phyloP scores from a whole-genome alignment of 2,329 filamentous ascomycete genomes.

The Geosmithia morbida region DNA sequence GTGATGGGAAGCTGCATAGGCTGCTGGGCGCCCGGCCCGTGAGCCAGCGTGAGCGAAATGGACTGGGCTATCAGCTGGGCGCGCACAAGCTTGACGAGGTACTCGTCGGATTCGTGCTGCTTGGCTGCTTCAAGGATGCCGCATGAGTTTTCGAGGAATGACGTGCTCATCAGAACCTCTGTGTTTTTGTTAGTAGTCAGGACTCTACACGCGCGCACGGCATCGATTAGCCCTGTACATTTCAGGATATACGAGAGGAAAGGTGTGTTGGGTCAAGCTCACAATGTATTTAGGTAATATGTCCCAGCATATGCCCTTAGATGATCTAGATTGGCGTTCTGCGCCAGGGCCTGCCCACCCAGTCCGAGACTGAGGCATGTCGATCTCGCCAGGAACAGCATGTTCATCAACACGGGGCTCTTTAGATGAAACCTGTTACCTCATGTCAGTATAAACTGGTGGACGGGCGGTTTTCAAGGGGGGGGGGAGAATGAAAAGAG shows the following conservation, averaged over 20 bases:
- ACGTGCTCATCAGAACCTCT: conserved; percentile 31
- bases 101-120: conserved; percentile 27
- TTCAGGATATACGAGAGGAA: too few species aligned
- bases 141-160: conserved; percentile 27
- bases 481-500: too few species aligned
- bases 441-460: not conserved
- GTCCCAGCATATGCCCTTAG: conserved; percentile 32
- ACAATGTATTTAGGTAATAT: conserved; percentile 34
- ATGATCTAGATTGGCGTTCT: conserved; percentile 19
- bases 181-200: conserved; percentile 31
- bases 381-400: conserved; percentile 31
- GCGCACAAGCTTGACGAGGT: conserved; percentile 28
- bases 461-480: too few species aligned
- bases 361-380: conserved; percentile 27
- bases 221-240: not conserved
- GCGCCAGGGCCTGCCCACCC: conserved; percentile 11
- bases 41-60: conserved; percentile 24
- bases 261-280: too few species aligned
- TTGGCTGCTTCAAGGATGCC: conserved; percentile 23
- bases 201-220: conserved; percentile 7
- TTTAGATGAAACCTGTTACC: conserved; percentile 28
- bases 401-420: conserved; percentile 32
- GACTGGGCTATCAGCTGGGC: conserved; percentile 32
- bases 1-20: conserved; percentile 19
- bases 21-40: conserved; percentile 12